Percentiles rank a stretch among this genome's conserved stretches.
Conservation (phyloP, 192 early-diverging fungal genomes). For the Backusella morwellensis region DNA sequence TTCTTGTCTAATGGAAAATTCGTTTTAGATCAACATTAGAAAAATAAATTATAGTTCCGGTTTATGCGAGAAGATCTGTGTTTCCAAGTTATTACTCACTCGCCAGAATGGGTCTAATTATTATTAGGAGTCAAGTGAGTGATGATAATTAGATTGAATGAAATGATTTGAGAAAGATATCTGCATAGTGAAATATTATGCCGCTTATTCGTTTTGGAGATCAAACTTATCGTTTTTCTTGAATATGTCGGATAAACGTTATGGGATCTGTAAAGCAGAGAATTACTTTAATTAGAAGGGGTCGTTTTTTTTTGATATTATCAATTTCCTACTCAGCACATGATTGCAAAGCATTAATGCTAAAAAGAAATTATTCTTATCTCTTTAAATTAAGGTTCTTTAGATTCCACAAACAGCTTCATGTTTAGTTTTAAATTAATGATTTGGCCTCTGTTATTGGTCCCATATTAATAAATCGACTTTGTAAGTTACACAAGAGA, state of each 20-base stretch:
- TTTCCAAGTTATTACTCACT: not conserved
- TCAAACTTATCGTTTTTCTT: not conserved
- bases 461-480: not conserved
- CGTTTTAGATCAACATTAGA: not conserved
- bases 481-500: not conserved
- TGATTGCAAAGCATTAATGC: not conserved
- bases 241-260: not conserved
- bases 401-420: not conserved
- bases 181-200: not conserved
- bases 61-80: not conserved
- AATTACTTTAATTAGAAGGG: not conserved
- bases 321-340: not conserved
- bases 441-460: not conserved
- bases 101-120: not conserved
- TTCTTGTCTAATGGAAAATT: not conserved
- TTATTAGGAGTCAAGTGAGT: not conserved
- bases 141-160: not conserved
- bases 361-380: not conserved
- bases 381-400: not conserved
- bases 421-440: not conserved
- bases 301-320: not conserved
- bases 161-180: not conserved
- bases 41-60: not conserved
- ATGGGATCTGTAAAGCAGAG: not conserved
- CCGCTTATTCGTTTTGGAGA: conserved; percentile 1